Conservation (phyloP, 441 rosid species). For the Aquilaria agallochum region DNA sequence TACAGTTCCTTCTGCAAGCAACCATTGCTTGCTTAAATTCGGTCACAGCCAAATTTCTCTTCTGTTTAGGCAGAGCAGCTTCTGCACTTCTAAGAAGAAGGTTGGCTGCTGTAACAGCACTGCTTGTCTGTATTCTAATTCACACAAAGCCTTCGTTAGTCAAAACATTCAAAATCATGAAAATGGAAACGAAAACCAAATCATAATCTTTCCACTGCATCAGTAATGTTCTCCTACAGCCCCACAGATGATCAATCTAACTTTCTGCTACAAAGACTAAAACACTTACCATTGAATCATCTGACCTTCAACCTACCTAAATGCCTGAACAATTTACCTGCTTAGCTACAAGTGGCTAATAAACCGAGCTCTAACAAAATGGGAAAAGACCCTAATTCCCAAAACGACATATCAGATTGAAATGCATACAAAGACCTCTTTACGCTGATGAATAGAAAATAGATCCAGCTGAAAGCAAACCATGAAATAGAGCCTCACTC, state of each 20-base stretch:
- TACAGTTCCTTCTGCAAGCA: slow-evolving; percentile 52
- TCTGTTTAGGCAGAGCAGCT: slow-evolving; percentile 81
- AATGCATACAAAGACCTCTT: too few species aligned
- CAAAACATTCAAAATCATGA: background rate
- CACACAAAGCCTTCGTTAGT: background rate
- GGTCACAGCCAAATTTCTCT: slow-evolving; percentile 53
- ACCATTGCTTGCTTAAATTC: slow-evolving; percentile 82
- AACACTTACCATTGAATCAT: background rate
- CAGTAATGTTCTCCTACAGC: background rate
- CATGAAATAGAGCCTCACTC: slow-evolving; percentile 30
- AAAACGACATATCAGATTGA: background rate
- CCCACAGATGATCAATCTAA: background rate
- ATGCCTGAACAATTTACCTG: background rate
- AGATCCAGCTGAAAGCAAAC: too few species aligned
- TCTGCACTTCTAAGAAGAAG: slow-evolving; percentile 66
- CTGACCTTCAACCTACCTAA: background rate
- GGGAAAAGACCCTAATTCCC: background rate
- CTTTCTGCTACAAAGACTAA: background rate
- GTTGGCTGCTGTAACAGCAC: slow-evolving; percentile 67
- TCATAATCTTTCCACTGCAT: background rate
- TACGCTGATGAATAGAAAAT: too few species aligned
- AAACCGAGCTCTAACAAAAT: background rate
- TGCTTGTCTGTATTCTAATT: slow-evolving; percentile 59
- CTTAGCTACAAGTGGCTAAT: background rate
- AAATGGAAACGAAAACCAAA: background rate